A percentile compares a stretch with the other conserved stretches of the same genome.
Evolutionary conservation across 768 basidiomycete genomes (phyloP).

Genomic region (Suillus variegatus): DNA sequence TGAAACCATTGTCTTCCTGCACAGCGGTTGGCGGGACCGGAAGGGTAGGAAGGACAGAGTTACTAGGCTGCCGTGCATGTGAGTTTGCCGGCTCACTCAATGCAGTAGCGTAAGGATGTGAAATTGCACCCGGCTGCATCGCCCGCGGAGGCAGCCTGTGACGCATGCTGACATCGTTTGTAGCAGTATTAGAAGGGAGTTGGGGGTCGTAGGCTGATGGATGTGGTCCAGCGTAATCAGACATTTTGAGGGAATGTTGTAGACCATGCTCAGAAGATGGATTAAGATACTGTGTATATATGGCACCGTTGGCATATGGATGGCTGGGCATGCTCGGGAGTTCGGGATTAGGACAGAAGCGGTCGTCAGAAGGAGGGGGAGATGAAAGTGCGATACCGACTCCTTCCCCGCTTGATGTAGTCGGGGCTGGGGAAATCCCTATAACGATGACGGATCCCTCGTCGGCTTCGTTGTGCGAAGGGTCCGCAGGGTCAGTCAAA

Average conservation of each 20-base stretch:
- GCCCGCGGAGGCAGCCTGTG: constrained; percentile 39
- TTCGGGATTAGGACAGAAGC: constrained; percentile 11
- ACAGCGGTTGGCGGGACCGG: neutral
- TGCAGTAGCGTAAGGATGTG: constrained; percentile 51
- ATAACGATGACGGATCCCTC: constrained; percentile 10
- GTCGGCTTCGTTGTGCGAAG: neutral
- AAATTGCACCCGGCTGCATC: constrained; percentile 29
- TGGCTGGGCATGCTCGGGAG: constrained; percentile 31
- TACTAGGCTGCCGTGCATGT: constrained; percentile 43
- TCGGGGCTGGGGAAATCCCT: constrained; percentile 34
- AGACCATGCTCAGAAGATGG: neutral
- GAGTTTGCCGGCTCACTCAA: constrained; percentile 42
- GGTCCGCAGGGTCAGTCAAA: neutral
- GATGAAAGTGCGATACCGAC: constrained; percentile 49
- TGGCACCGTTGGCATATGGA: constrained; percentile 36
- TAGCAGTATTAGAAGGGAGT: constrained; percentile 14
- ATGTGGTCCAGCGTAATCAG: constrained; percentile 44
- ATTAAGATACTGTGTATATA: constrained; percentile 16
- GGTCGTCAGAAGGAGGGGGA: constrained; percentile 28
- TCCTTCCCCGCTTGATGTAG: constrained; percentile 21
- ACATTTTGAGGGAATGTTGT: constrained; percentile 24
- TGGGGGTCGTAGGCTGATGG: constrained; percentile 32
- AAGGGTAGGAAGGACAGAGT: neutral
- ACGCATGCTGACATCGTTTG: constrained; percentile 34
- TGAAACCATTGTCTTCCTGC: constrained; percentile 18